Evolutionary conservation across 2,329 filamentous ascomycete genomes (phyloP), one percentile per base, ranked within the genome.

Genomic region (Rutstroemia sydowiana): DNA sequence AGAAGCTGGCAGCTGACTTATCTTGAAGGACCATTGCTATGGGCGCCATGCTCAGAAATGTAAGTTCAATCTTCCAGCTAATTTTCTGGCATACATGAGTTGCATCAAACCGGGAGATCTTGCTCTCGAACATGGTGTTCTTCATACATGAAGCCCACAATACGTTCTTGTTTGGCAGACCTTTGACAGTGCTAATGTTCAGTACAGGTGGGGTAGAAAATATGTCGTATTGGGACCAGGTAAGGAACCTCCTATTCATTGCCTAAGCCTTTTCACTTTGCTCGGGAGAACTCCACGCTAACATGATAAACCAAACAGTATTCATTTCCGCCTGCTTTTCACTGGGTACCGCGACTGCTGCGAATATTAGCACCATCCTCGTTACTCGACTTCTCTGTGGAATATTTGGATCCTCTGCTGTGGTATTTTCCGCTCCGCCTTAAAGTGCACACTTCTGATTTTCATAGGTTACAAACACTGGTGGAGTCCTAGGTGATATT

Each of bases 401-500:
- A 0, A 75, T 85, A 52, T 85, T 85, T 57, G 76, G 77, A 9
- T 78, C 76, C 0, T 82, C 83, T 0, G 82, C 84, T 0, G 75
- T 88, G 9, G 45, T n/a, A 3, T 23, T 3, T 10, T 10, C 14
- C 37, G 7, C 5, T 34, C 46, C 14, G 43, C 28, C 28, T 45
- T 32, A 16, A 26, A 3, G 13, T 26, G 23, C 4, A 26, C 8
- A 8, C 4, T 26, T 26, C 23, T 26, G 23, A 8, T 26, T 26
- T 26, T 26, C 23, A 5, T 16, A 49, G 46, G 36, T 49, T 13
- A 87, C 82, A 0, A 86, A 85, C 58, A 85, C 82, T 0, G 83
- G 83, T 2, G 84, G 84, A 14, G 84, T 87, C 0, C 61, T 88
- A 5, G 79, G 78, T 23, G 85, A 88, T 66, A 70, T 88, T 26